Evolutionary conservation across 2,329 filamentous ascomycete species (phyloP), one percentile per base, ranked within the genome.

Genomic region (Colletotrichum sp.): DNA sequence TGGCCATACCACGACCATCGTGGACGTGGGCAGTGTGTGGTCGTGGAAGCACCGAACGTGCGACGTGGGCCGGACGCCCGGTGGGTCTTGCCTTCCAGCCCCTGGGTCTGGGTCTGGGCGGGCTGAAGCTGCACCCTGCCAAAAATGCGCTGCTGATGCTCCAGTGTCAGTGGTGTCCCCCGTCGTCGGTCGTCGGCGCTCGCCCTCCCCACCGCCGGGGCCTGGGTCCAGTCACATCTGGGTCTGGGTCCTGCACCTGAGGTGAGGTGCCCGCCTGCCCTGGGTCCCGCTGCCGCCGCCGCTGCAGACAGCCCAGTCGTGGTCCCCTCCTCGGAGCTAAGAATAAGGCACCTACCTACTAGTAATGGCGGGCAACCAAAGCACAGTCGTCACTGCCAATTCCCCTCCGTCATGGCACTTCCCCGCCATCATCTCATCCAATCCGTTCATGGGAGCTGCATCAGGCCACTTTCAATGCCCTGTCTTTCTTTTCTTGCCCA

Each of bases 361-460:
- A n/a, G n/a, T 2, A n/a, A 43, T 43, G 38, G 38, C 38, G 24
- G 24, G 24, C 24, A 43, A 47, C 43, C 43, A 47, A 21, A 47
- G n/a, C n/a, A 47, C 43, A 47, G 59, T 62, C 59, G 59, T 62
- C 34, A 62, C 34, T 62, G 59, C 59, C 34, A 58, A 72, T 54
- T 29, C 47, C 57, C 43, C 59, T 64, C 55, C 61, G 61, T 55
- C 66, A 38, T 66, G 70, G 64, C 67, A 66, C 31, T 73, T 27
- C 72, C 72, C 72, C 72, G 72, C 72, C 63, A 58, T 74, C 72
- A 58, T 71, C 68, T 65, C 69, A 74, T 74, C 43, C 63, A 47
- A 38, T 67, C 62, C 63, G 21, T 67, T 57, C 66, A 67, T 67
- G 33, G 68, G 68, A 72, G 68, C 55, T 74, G 72, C 68, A 74